Percentiles rank a stretch among this genome's conserved stretches.
Conservation (phyloP, 2,329 filamentous ascomycete species). For the Nothomitra cinnamomea region DNA sequence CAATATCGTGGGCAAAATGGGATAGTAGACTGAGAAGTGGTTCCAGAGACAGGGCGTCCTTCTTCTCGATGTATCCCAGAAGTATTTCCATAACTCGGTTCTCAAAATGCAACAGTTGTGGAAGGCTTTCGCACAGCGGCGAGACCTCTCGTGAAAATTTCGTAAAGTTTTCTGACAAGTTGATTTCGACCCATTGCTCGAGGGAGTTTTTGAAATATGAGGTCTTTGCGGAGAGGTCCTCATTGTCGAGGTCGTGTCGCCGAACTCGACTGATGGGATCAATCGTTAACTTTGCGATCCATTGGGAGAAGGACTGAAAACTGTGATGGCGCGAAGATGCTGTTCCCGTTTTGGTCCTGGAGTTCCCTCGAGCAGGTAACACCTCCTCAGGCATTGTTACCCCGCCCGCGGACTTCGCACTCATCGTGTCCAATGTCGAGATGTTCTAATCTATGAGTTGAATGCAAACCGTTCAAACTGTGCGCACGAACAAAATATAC, state of each 20-base stretch:
- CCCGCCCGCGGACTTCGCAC: slow-evolving; percentile 41
- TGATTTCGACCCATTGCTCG: slow-evolving; percentile 81
- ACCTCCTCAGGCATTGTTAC: slow-evolving; percentile 52
- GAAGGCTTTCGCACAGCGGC: slow-evolving; percentile 72
- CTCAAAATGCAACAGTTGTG: slow-evolving; percentile 83
- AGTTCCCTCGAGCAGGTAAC: not conserved
- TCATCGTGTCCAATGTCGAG: slow-evolving; percentile 25
- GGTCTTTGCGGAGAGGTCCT: slow-evolving; percentile 57
- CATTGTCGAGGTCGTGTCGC: slow-evolving; percentile 64
- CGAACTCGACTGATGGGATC: slow-evolving; percentile 84
- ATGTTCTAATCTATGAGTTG: slow-evolving; percentile 24
- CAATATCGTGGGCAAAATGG: slow-evolving; percentile 88
- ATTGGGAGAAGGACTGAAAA: slow-evolving; percentile 81
- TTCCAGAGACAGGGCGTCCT: slow-evolving; percentile 67
- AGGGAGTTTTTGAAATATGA: slow-evolving; percentile 76
- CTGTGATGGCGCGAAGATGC: slow-evolving; percentile 66
- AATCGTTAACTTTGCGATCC: slow-evolving; percentile 81
- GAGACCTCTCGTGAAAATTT: slow-evolving; percentile 58
- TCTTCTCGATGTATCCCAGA: slow-evolving; percentile 55
- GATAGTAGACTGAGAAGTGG: slow-evolving; percentile 76
- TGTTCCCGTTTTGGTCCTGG: slow-evolving; percentile 45
- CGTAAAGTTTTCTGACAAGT: slow-evolving; percentile 67
- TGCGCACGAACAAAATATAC: not conserved
- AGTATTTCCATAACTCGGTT: slow-evolving; percentile 67
- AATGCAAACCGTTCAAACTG: not conserved